phyloP scores from a whole-genome alignment of 768 basidiomycete genomes.

The Amanita exitialis region DNA sequence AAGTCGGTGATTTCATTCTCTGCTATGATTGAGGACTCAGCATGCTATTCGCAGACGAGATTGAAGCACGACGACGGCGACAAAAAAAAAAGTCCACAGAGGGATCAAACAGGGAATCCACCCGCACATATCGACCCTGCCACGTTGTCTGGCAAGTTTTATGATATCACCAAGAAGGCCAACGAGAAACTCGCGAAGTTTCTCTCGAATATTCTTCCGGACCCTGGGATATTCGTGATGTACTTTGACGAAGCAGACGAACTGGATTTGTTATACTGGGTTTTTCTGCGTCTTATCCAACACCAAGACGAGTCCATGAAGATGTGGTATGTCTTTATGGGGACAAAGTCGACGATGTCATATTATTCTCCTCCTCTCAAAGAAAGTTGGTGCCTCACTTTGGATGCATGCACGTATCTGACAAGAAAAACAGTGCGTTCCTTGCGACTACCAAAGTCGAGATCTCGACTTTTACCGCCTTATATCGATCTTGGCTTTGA shows the following conservation, averaged over 20 bases:
- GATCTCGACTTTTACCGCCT: constrained; percentile 6
- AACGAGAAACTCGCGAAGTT: not conserved
- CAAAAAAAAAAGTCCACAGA: not conserved
- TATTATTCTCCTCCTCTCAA: constrained; percentile 6
- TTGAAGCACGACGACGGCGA: not conserved
- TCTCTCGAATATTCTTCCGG: not conserved
- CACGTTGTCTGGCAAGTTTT: not conserved
- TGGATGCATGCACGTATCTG: not conserved
- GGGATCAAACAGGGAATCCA: not conserved
- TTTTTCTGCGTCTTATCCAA: constrained; percentile 9
- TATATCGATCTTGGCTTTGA: constrained; percentile 12
- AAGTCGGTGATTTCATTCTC: not conserved
- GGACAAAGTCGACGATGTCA: constrained; percentile 8
- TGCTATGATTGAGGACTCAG: not conserved
- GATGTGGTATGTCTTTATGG: constrained; percentile 11
- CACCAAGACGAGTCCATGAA: constrained; percentile 3
- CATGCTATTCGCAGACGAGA: not conserved
- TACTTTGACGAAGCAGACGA: constrained; percentile 12
- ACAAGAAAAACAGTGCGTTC: constrained; percentile 7
- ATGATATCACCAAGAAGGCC: not conserved
- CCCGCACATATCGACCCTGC: not conserved
- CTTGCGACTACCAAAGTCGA: constrained; percentile 7
- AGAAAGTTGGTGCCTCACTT: constrained; percentile 2
- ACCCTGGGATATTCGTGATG: constrained; percentile 1
- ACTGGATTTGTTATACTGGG: constrained; percentile 5